Conservation (phyloP, 768 basidiomycete species). For the Calocybe indica region DNA sequence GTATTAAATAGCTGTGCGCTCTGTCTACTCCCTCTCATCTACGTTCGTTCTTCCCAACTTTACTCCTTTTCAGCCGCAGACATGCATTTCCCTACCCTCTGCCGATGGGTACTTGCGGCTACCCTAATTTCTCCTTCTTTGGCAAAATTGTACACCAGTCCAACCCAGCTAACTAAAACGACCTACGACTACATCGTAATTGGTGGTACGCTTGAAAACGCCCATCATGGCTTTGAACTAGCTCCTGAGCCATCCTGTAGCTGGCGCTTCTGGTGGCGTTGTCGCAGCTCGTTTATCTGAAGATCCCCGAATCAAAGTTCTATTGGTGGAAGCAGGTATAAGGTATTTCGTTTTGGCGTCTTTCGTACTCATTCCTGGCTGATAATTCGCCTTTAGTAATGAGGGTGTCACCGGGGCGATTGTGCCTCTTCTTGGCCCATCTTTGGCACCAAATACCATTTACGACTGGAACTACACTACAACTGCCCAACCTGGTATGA, state of each 20-base stretch:
- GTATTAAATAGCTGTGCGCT: too few relatives aligned
- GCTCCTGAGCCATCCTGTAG: constrained; percentile 1
- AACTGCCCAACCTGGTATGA: constrained; percentile 2
- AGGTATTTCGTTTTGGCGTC: constrained; percentile 4
- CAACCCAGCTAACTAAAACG: constrained; percentile 5
- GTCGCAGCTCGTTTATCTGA: constrained; percentile 16
- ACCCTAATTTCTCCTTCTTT: constrained; percentile 1
- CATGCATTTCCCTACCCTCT: constrained; percentile 3
- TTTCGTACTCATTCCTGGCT: not conserved
- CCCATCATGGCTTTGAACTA: not conserved
- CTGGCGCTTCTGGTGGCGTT: constrained; percentile 16
- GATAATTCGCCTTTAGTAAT: not conserved
- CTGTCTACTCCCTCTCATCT: too few relatives aligned
- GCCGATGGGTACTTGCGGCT: constrained; percentile 1
- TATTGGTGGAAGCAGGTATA: constrained; percentile 15
- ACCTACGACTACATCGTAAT: constrained; percentile 7
- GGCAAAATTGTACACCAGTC: constrained; percentile 3
- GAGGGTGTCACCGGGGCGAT: constrained; percentile 1
- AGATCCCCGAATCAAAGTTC: constrained; percentile 9
- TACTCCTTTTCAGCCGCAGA: not conserved
- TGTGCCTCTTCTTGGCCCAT: constrained; percentile 6
- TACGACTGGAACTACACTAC: constrained; percentile 10
- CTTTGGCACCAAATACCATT: constrained; percentile 3
- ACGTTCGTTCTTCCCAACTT: too few relatives aligned
- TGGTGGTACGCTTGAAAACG: not conserved